These are phyloP conservation scores for Aechmea fasciata DNA, from an alignment of 176 grass and related monocot species.

Conservation along the genomic window DNA sequence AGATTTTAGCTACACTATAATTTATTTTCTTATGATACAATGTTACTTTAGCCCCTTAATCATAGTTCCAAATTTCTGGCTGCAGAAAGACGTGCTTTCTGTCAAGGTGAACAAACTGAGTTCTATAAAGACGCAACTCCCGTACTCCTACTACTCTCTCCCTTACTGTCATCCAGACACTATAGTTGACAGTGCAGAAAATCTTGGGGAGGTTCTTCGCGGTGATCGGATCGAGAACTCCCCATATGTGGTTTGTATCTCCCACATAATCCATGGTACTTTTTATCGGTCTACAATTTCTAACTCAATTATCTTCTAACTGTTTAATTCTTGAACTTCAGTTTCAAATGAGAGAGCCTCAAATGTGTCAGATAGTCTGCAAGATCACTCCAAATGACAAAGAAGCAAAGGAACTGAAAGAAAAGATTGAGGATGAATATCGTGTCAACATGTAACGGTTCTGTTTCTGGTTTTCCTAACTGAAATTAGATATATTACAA, in stretches of 20 bases:
- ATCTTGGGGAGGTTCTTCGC: constrained; percentile 88
- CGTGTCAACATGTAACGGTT: constrained; percentile 70
- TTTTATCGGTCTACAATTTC: neutral
- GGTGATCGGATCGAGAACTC: constrained; percentile 87
- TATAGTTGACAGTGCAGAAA: constrained; percentile 82
- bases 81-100: constrained; percentile 54
- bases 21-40: neutral
- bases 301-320: neutral
- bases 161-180: constrained; percentile 54
- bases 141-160: constrained; percentile 87
- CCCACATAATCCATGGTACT: neutral
- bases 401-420: constrained; percentile 50
- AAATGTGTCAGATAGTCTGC: constrained; percentile 79
- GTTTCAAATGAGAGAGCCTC: constrained; percentile 88
- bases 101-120: constrained; percentile 93
- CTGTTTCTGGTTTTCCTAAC: neutral
- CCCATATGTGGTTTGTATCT: constrained; percentile 45
- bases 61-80: neutral
- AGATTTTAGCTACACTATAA: neutral
- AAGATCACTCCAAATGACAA: constrained; percentile 34
- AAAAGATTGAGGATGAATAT: constrained; percentile 84
- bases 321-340: constrained; percentile 22
- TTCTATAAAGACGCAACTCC: constrained; percentile 84
- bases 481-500: neutral
- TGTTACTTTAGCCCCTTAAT: neutral